Conservation (phyloP, 1,139 yeast species). For the Pichia sp. region DNA sequence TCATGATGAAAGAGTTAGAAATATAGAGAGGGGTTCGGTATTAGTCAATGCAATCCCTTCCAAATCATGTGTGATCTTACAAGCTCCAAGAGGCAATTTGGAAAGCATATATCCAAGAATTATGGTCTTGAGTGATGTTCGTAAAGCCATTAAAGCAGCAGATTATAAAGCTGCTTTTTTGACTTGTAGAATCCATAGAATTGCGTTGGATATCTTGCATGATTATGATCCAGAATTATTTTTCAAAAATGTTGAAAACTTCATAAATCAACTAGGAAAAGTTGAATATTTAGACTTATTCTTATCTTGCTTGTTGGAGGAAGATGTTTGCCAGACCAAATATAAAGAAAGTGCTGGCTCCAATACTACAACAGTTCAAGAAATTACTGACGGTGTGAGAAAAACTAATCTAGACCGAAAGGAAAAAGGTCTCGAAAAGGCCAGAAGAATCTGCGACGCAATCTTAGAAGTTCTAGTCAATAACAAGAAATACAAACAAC, state of each 20-base stretch:
- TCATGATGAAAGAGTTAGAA: slow-evolving; percentile 78
- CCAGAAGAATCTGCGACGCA: slow-evolving; percentile 73
- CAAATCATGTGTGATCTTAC: slow-evolving; percentile 75
- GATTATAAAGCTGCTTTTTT: slow-evolving; percentile 69
- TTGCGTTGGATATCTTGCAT: slow-evolving; percentile 82
- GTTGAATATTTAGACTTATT: slow-evolving; percentile 82
- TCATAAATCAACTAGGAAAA: slow-evolving; percentile 64
- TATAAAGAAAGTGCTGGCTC: slow-evolving; percentile 60
- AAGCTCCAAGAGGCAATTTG: slow-evolving; percentile 93
- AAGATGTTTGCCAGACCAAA: slow-evolving; percentile 78
- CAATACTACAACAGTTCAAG: slow-evolving; percentile 22
- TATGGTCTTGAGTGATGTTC: slow-evolving; percentile 83
- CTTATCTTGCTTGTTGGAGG: slow-evolving; percentile 80
- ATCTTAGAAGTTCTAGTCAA: slow-evolving; percentile 51
- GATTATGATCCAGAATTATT: slow-evolving; percentile 79
- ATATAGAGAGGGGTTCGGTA: slow-evolving; percentile 85
- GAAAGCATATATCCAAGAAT: slow-evolving; percentile 93
- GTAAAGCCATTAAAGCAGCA: slow-evolving; percentile 56
- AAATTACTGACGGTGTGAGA: slow-evolving; percentile 15
- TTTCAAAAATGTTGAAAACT: slow-evolving; percentile 56
- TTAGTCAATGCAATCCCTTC: slow-evolving; percentile 80
- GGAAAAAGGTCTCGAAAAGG: slow-evolving; percentile 46
- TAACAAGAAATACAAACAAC: slow-evolving; percentile 48
- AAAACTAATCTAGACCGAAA: slow-evolving; percentile 19
- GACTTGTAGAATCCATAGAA: slow-evolving; percentile 85